Base-by-base conservation (phyloP, 75 land plant genomes). In the Gnetum montanum region DNA sequence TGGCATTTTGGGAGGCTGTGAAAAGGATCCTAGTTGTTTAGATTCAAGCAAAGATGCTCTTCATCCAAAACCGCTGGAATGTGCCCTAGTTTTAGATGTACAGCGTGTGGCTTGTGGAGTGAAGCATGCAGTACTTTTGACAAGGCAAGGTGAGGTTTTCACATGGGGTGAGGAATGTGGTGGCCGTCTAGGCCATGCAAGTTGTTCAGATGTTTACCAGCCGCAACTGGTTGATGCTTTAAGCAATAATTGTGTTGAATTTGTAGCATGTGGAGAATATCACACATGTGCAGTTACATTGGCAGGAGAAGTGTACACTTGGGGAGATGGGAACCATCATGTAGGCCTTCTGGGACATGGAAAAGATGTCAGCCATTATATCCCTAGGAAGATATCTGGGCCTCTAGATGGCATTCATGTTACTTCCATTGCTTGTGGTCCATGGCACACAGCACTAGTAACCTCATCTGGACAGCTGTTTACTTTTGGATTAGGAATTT, bases 401-500 rank as follows among this genome's bases (percentile, higher is more conserved):
- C 62, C 77, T 13, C 34, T 81, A 23, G 84, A 81, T 22, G 83
- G 83, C 22, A 63, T 77, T 46, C 76, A 69, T 40, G 67, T 81
- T 33, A 61, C 81, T 7, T 65, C 61, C 12, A 71, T 81, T n/a
- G 19, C 77, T 30, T 81, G 84, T 70, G 84, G 84, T 1, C 69
- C 76, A 27, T 81, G 81, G 84, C 81, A 81, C 34, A 81, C 84
- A 16, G 84, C 77, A 16, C 66, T 81, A 30, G 71, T 81, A 46
- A 81, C 77, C 16, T 68, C 73, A 23, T 29, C 45, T 30, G 83
- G 84, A 31, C 77, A 72, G 49, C 58, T 81, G 15, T 81, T 76
- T 67, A 81, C 84, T 11, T 81, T 80, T 61, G 86, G 83, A 19
- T 81, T 77, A 73, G 84, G 84, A 49, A 81, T 81, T 3, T 81